phyloP scores from a whole-genome alignment of 1,284 basidiomycete genomes.

The Apiotrichum gracile region DNA sequence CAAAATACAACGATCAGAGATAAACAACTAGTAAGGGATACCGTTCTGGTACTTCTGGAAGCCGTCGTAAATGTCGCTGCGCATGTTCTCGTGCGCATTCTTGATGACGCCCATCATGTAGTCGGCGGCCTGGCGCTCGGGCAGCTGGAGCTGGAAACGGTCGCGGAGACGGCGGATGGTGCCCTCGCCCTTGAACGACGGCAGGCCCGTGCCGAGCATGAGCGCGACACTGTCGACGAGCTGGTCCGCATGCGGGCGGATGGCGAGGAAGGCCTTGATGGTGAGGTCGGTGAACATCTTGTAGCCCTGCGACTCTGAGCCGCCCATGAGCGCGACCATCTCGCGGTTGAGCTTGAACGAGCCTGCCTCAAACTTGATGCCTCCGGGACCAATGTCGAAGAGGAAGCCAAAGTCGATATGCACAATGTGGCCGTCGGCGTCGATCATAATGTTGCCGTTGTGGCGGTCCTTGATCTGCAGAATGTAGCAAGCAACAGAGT shows the following conservation, averaged over 20 bases:
- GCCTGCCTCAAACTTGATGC: slow-evolving; percentile 93
- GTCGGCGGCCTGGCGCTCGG: slow-evolving; percentile 85
- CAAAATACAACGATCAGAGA: too few species aligned
- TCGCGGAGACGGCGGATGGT: slow-evolving; percentile 84
- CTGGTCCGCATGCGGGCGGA: slow-evolving; percentile 83
- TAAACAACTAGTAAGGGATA: slow-evolving; percentile 28
- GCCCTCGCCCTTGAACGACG: slow-evolving; percentile 91
- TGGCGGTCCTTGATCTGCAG: slow-evolving; percentile 96
- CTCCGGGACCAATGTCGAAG: slow-evolving; percentile 75
- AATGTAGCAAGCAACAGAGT: slow-evolving; percentile 97
- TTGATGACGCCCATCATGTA: slow-evolving; percentile 82
- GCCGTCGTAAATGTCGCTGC: slow-evolving; percentile 88
- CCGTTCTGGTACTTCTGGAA: slow-evolving; percentile 51
- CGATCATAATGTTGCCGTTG: slow-evolving; percentile 99
- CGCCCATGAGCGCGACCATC: slow-evolving; percentile 97
- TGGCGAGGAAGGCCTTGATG: slow-evolving; percentile 92
- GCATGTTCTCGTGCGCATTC: slow-evolving; percentile 90
- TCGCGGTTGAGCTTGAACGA: slow-evolving; percentile 98
- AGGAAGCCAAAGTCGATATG: slow-evolving; percentile 96
- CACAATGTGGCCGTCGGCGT: slow-evolving; percentile 90
- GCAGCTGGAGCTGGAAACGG: slow-evolving; percentile 75
- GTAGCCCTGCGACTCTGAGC: slow-evolving; percentile 86
- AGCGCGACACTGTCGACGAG: slow-evolving; percentile 80
- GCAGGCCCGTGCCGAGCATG: slow-evolving; percentile 92
- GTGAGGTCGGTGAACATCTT: slow-evolving; percentile 88